Evolutionary conservation across 2,329 filamentous ascomycete genomes (phyloP).

Genomic region (Ascochyta koolunga): DNA sequence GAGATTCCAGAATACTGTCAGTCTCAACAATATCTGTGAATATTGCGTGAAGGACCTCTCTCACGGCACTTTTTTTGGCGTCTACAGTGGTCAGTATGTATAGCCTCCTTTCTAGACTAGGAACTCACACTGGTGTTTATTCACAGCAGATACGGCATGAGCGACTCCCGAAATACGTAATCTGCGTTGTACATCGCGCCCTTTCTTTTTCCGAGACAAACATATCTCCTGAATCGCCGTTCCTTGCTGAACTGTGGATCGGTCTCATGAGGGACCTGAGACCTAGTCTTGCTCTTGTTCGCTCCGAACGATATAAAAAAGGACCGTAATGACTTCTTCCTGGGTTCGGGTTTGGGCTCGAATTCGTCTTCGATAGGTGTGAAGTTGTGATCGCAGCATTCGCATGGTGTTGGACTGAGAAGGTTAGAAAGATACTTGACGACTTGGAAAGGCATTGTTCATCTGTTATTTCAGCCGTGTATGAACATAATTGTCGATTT

Average conservation of each 20-base stretch:
- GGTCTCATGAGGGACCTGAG: neutral
- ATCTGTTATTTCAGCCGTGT: neutral
- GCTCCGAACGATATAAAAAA: neutral
- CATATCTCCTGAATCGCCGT: neutral
- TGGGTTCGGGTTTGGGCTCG: neutral
- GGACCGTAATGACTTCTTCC: neutral
- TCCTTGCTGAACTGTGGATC: neutral
- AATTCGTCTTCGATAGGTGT: neutral
- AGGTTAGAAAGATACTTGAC: neutral
- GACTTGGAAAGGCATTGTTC: neutral
- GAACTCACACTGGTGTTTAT: neutral
- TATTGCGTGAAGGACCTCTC: neutral
- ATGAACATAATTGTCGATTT: neutral
- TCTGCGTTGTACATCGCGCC: neutral
- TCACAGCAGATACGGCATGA: neutral
- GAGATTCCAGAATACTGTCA: neutral
- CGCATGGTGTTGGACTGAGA: neutral
- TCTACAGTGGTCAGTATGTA: neutral
- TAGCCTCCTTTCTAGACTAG: neutral
- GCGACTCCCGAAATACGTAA: neutral
- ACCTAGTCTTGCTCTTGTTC: neutral
- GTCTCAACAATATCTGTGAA: neutral
- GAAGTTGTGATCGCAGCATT: constrained; percentile 7
- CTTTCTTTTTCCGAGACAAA: neutral
- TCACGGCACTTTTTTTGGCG: neutral